Percentiles rank a stretch among this genome's conserved stretches.
phyloP scores from a whole-genome alignment of 2,329 filamentous ascomycete species.

The Ascochyta koolunga region DNA sequence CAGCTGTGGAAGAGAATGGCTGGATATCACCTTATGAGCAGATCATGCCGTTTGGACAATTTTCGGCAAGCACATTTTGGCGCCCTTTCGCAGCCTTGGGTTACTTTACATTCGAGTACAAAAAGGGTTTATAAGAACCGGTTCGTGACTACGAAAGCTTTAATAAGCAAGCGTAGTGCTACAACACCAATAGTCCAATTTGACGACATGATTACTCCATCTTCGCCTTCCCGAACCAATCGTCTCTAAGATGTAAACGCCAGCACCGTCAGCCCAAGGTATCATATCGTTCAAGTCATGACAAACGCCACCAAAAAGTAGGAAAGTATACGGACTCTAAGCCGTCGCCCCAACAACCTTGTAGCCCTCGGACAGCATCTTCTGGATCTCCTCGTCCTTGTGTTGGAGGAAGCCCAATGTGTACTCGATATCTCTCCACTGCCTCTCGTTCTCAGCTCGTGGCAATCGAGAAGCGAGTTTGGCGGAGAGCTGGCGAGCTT shows the following conservation, averaged over 20 bases:
- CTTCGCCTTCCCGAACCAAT: background rate
- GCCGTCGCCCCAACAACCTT: slow-evolving; percentile 55
- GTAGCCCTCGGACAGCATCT: slow-evolving; percentile 76
- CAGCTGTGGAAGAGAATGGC: background rate
- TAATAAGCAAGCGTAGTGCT: background rate
- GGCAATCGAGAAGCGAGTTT: slow-evolving; percentile 87
- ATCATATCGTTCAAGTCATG: slow-evolving; percentile 16
- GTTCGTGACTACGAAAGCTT: background rate
- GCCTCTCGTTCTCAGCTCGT: slow-evolving; percentile 87
- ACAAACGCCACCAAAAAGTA: background rate
- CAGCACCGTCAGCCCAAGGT: slow-evolving; percentile 6
- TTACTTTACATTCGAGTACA: slow-evolving; percentile 1
- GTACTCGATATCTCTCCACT: slow-evolving; percentile 98
- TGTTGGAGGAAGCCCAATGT: slow-evolving; percentile 88
- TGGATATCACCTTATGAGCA: slow-evolving; percentile 6
- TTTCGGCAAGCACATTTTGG: slow-evolving; percentile 3
- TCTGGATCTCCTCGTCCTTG: slow-evolving; percentile 88
- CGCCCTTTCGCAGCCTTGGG: background rate
- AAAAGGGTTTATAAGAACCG: background rate
- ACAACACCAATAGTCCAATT: background rate
- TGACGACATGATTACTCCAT: background rate
- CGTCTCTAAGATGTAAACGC: background rate
- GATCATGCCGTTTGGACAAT: slow-evolving; percentile 6
- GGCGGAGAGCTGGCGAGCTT: slow-evolving; percentile 89
- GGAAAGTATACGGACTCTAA: slow-evolving; percentile 17